Evolutionary conservation across 371 early-diverging fungal species (phyloP).

Genomic region (Gilbertella persicaria): DNA sequence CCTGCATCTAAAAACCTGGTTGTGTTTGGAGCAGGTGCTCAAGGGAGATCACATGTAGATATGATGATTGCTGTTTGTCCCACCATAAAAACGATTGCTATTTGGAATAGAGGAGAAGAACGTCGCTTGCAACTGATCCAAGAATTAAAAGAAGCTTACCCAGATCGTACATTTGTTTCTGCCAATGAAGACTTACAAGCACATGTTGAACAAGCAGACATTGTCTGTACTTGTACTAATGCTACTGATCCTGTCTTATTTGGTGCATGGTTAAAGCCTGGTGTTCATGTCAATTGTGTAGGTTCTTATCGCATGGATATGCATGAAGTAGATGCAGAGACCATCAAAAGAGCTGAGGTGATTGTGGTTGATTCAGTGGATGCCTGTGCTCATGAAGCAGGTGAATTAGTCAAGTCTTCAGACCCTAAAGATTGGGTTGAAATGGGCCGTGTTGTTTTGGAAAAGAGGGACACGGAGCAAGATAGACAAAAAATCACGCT

Average conservation of each 20-base stretch:
- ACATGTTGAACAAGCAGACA: conserved; percentile 51
- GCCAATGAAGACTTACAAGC: conserved; percentile 36
- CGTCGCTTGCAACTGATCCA: conserved; percentile 40
- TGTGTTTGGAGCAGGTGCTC: conserved; percentile 66
- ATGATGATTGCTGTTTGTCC: conserved; percentile 54
- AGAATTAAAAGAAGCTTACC: conserved; percentile 35
- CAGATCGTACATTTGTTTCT: conserved; percentile 24
- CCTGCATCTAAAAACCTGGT: conserved; percentile 42
- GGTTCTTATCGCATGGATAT: conserved; percentile 62
- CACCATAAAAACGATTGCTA: conserved; percentile 37
- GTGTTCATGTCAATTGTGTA: conserved; percentile 61
- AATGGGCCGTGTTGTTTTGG: conserved; percentile 42
- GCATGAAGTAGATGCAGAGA: conserved; percentile 61
- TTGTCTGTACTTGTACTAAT: conserved; percentile 66
- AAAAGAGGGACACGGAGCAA: conserved; percentile 9
- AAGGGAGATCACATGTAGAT: conserved; percentile 59
- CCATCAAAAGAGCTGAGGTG: conserved; percentile 36
- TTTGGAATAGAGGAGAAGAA: conserved; percentile 57
- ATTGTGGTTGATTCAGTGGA: conserved; percentile 56
- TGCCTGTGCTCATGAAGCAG: conserved; percentile 58
- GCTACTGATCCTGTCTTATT: conserved; percentile 47
- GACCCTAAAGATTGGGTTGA: conserved; percentile 43
- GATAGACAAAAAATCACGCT: conserved; percentile 43
- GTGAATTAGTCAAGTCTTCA: conserved; percentile 57
- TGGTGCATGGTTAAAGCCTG: conserved; percentile 53